Evolutionary conservation across 176 grass and related monocot genomes (phyloP).

Genomic region (Musa acuminata): DNA sequence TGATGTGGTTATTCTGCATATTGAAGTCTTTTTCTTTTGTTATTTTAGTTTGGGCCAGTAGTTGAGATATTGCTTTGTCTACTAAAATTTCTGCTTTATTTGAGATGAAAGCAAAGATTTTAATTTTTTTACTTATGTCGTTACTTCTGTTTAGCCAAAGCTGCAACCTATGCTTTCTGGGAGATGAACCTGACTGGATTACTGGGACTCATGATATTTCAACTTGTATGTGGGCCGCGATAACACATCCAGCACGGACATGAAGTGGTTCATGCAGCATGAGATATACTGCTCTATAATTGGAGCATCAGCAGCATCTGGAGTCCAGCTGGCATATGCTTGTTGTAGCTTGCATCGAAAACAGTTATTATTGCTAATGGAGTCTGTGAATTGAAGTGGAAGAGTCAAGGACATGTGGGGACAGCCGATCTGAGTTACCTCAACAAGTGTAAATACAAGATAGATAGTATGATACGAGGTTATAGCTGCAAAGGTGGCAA

Average conservation of each 20-base stretch:
- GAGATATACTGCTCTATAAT: not conserved
- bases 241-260: not conserved
- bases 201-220: slow-evolving; percentile 13
- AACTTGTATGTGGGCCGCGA: not conserved
- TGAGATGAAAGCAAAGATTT: slow-evolving; percentile 7
- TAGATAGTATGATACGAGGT: slow-evolving; percentile 29
- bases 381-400: not conserved
- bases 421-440: slow-evolving; percentile 16
- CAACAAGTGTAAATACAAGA: slow-evolving; percentile 54
- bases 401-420: slow-evolving; percentile 15
- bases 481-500: slow-evolving; percentile 56
- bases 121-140: not conserved
- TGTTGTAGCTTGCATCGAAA: not conserved
- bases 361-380: not conserved
- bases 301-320: slow-evolving; percentile 2
- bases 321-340: slow-evolving; percentile 1
- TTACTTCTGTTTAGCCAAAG: slow-evolving; percentile 27
- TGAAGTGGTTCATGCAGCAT: not conserved
- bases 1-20: too few relatives aligned
- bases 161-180: slow-evolving; percentile 17
- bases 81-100: not conserved
- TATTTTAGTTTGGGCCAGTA: not conserved
- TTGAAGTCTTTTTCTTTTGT: too few relatives aligned
- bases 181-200: slow-evolving; percentile 19
- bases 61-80: not conserved